These are phyloP conservation scores for Alternaria ethzedia DNA, from an alignment of 2,329 filamentous ascomycete genomes.

Conservation along the genomic window DNA sequence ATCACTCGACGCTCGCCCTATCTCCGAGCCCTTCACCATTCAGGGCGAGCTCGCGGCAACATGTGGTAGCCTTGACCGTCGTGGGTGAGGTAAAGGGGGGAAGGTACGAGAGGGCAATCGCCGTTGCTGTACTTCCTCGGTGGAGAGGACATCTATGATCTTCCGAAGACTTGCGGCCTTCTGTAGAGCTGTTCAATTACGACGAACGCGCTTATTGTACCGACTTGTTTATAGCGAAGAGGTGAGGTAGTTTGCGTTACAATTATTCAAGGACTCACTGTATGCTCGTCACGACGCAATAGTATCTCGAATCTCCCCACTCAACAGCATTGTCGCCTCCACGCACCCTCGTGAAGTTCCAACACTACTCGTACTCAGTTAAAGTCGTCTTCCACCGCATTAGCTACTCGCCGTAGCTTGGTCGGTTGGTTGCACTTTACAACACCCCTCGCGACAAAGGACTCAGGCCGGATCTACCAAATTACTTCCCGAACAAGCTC, in stretches of 20 bases:
- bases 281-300: not conserved
- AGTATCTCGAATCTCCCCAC: not conserved
- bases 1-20: not conserved
- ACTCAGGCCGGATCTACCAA: no score
- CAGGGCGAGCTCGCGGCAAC: slow-evolving; percentile 10
- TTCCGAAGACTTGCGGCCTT: no score
- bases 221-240: no score
- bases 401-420: not conserved
- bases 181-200: no score
- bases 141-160: no score
- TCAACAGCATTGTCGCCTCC: not conserved
- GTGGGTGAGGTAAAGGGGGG: slow-evolving; percentile 24
- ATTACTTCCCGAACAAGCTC: no score
- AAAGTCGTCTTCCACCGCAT: not conserved
- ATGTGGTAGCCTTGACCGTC: slow-evolving; percentile 25
- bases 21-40: slow-evolving; percentile 17
- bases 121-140: slow-evolving; percentile 24
- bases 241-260: fast-evolving
- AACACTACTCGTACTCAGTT: fast-evolving
- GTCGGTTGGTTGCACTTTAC: no score
- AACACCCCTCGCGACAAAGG: no score
- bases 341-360: not conserved
- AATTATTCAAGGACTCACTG: not conserved
- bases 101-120: slow-evolving; percentile 28
- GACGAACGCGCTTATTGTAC: no score